A percentile compares a stretch with the other conserved stretches of the same genome.
Conservation (phyloP, 1,139 yeast species). For the Cylindricascospora bacillispora region DNA sequence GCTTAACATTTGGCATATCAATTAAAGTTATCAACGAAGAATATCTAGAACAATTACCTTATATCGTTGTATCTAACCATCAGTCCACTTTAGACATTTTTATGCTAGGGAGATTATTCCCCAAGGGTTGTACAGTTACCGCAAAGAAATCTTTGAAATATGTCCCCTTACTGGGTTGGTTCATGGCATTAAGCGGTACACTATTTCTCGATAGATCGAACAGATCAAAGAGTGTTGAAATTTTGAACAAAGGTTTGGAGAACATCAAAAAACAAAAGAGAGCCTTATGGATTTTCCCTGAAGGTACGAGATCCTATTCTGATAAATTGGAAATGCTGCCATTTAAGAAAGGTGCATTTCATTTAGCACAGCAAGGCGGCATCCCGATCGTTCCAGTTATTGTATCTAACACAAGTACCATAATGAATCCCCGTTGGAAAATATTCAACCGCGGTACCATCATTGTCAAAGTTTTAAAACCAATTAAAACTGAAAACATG, state of each 20-base stretch:
- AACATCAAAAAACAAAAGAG: slow-evolving; percentile 48
- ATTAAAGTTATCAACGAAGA: slow-evolving; percentile 56
- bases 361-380: slow-evolving; percentile 83
- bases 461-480: slow-evolving; percentile 52
- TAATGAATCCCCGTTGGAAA: slow-evolving; percentile 46
- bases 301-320: slow-evolving; percentile 84
- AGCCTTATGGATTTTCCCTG: slow-evolving; percentile 80
- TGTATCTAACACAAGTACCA: slow-evolving; percentile 68
- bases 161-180: slow-evolving; percentile 95
- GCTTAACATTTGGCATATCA: slow-evolving; percentile 51
- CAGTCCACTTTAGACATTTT: slow-evolving; percentile 81
- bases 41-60: slow-evolving; percentile 47
- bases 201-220: slow-evolving; percentile 81
- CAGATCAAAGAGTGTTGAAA: slow-evolving; percentile 60
- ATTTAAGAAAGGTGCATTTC: slow-evolving; percentile 96
- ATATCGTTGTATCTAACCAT: slow-evolving; percentile 78
- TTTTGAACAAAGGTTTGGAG: slow-evolving; percentile 56
- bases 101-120: slow-evolving; percentile 71
- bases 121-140: slow-evolving; percentile 82
- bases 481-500: slow-evolving; percentile 45
- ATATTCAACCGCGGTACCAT: slow-evolving; percentile 58
- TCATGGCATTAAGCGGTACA: slow-evolving; percentile 82
- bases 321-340: slow-evolving; percentile 60
- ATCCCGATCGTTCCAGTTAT: slow-evolving; percentile 84
- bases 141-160: slow-evolving; percentile 76